phyloP scores from a whole-genome alignment of 495 filamentous ascomycete genomes.

The Chaetomium tenue region DNA sequence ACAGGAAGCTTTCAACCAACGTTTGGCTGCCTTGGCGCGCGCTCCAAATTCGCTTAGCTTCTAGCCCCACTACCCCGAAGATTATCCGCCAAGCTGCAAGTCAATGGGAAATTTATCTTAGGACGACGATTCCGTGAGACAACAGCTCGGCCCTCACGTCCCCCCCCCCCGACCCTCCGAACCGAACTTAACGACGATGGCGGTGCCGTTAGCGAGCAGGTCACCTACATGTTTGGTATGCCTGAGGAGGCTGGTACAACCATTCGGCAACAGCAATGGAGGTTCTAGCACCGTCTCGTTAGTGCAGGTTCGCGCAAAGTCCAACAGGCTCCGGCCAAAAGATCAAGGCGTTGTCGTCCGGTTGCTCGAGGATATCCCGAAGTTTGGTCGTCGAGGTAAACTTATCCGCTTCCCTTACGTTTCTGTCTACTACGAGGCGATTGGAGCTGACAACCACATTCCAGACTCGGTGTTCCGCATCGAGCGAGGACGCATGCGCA shows the following conservation, averaged over 20 bases:
- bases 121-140: background rate
- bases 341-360: slow-evolving; percentile 56
- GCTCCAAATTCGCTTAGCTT: background rate
- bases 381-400: slow-evolving; percentile 60
- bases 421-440: background rate
- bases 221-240: slow-evolving; percentile 36
- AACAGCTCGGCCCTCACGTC: background rate
- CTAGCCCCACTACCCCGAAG: slow-evolving; percentile 6
- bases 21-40: too few relatives aligned
- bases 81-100: slow-evolving; percentile 15
- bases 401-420: background rate
- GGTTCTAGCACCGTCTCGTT: slow-evolving; percentile 14
- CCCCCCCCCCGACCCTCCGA: background rate
- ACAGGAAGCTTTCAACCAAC: too few relatives aligned
- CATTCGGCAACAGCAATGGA: slow-evolving; percentile 21
- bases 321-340: slow-evolving; percentile 24
- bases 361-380: slow-evolving; percentile 57
- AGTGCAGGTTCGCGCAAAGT: slow-evolving; percentile 35
- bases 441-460: slow-evolving; percentile 2
- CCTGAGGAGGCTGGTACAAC: slow-evolving; percentile 30
- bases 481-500: slow-evolving; percentile 49
- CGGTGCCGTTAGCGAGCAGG: slow-evolving; percentile 27
- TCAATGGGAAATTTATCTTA: too few relatives aligned
- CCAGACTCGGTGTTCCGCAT: slow-evolving; percentile 47
- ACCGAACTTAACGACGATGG: slow-evolving; percentile 13